A percentile compares a stretch with the other conserved stretches of the same genome.
These are phyloP conservation scores for Saprolegnia diclina DNA, from an alignment of 352 stramenopile genomes.

Conservation along the genomic window DNA sequence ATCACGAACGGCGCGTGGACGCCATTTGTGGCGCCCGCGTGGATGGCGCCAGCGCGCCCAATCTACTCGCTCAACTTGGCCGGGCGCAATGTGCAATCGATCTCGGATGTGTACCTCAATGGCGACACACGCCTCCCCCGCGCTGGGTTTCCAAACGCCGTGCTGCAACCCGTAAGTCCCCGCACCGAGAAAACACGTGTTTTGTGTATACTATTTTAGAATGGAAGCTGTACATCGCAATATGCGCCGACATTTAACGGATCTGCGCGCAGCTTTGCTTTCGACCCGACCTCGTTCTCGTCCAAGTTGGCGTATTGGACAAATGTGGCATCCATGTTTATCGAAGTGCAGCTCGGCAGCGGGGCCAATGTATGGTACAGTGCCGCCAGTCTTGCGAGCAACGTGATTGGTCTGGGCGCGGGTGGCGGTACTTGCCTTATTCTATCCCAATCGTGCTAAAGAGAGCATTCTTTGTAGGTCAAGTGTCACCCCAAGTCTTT, in stretches of 20 bases:
- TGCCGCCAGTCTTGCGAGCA: constrained; percentile 28
- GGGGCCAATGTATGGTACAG: constrained; percentile 32
- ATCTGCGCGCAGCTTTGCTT: constrained; percentile 30
- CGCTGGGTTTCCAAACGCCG: constrained; percentile 50
- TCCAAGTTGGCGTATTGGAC: constrained; percentile 40
- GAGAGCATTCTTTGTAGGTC: constrained; percentile 2
- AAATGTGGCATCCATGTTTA: constrained; percentile 19
- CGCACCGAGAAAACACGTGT: no score
- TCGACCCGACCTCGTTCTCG: constrained; percentile 42
- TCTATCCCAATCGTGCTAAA: no score
- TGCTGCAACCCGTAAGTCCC: neutral
- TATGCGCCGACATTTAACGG: constrained; percentile 32
- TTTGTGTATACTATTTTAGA: no score
- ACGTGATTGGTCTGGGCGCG: constrained; percentile 36
- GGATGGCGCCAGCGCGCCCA: neutral
- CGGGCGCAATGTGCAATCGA: constrained; percentile 32
- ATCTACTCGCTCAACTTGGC: constrained; percentile 24
- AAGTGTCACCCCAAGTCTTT: constrained; percentile 47
- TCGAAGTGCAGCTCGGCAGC: constrained; percentile 38
- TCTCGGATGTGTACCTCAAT: constrained; percentile 52
- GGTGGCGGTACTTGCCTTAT: constrained; percentile 31
- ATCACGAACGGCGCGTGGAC: constrained; percentile 1
- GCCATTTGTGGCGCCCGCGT: neutral
- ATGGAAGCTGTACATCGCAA: neutral
- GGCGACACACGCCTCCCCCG: constrained; percentile 37